Base-by-base conservation (phyloP, 352 stramenopile genomes). In the Phytophthora brassicae region DNA sequence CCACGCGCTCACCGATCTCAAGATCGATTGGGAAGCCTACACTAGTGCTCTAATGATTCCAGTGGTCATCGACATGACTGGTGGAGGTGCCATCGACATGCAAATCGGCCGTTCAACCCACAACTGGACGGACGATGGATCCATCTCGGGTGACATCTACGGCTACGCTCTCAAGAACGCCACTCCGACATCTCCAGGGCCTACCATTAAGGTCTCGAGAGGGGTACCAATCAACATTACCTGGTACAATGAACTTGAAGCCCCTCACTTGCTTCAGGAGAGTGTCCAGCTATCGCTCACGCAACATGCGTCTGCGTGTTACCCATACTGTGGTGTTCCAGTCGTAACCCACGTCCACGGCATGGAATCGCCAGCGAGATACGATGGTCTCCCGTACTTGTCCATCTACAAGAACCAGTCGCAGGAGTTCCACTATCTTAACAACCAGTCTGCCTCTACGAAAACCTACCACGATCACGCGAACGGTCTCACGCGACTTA, bases 381-480 rank as follows among this genome's bases (percentile, higher is more conserved):
- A 77, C 55, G 75, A 85, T 46, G 75, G 75, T 9, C 50, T 85
- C 13, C 75, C 75, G 20, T 62, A 51, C 28, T 55, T 59, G 24
- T 75, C 72, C 19, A 71, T 85, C 49, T 85, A 82, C 62, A 56
- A 65, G 33, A 77, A 85, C 69, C 66, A 85, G 28, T 70, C 54
- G 26, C 47, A 43, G 26, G 60, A 70, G 33, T 66, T 74, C 28
- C 31, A 64, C 8, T 85, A 85, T 62, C 56, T 68, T 20, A 85
- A 85, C 68, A 71, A 69, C 48, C 75, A 85, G 64, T 74, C 68
- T 13, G 66, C 56, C 11, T 79, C 75, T 17, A 85, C 75, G 28
- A 74, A 78, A 52, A 50, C 75, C 0, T 82, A 85, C 59, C 75
- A 85, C 60, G 75, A 85, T 63, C 75, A 85, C 57, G 57, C 75